These are phyloP conservation scores for Chalciporus sp. DNA, from an alignment of 1,284 basidiomycete species.

Conservation along the genomic window DNA sequence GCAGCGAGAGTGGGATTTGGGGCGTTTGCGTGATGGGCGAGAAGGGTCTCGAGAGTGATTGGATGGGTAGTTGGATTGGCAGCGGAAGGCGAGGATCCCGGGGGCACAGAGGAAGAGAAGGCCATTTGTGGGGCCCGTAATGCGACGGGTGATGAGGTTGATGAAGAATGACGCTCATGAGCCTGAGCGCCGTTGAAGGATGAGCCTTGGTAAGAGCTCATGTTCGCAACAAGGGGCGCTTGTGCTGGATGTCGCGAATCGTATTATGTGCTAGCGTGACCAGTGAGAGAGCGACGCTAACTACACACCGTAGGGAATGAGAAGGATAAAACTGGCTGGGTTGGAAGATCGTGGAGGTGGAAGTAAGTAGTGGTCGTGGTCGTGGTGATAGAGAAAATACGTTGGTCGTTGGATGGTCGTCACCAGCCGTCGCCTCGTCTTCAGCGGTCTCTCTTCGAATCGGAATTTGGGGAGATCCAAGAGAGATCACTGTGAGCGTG, in stretches of 20 bases:
- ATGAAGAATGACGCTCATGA: constrained; percentile 33
- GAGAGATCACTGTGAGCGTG: background rate
- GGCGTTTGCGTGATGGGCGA: constrained; percentile 52
- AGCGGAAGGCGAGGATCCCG: constrained; percentile 31
- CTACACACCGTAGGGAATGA: background rate
- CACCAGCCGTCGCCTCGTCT: background rate
- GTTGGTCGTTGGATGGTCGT: background rate
- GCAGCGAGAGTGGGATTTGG: constrained; percentile 64
- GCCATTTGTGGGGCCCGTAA: constrained; percentile 24
- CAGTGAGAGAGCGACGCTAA: background rate
- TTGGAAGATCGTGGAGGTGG: constrained; percentile 8
- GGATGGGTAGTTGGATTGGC: constrained; percentile 37
- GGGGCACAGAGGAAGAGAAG: constrained; percentile 25
- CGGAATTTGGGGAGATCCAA: too few species aligned
- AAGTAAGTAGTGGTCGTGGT: background rate
- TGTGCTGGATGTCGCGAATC: background rate
- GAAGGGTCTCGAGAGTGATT: constrained; percentile 56
- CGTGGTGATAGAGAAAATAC: background rate
- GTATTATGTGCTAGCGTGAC: background rate
- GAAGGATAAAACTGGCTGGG: background rate
- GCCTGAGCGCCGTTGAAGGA: constrained; percentile 14
- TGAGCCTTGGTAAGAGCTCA: constrained; percentile 19
- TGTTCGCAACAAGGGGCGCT: constrained; percentile 2
- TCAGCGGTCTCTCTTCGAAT: background rate
- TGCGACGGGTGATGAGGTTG: constrained; percentile 24